phyloP scores from a whole-genome alignment of 2,329 filamentous ascomycete genomes.

The Aspergillus niger region DNA sequence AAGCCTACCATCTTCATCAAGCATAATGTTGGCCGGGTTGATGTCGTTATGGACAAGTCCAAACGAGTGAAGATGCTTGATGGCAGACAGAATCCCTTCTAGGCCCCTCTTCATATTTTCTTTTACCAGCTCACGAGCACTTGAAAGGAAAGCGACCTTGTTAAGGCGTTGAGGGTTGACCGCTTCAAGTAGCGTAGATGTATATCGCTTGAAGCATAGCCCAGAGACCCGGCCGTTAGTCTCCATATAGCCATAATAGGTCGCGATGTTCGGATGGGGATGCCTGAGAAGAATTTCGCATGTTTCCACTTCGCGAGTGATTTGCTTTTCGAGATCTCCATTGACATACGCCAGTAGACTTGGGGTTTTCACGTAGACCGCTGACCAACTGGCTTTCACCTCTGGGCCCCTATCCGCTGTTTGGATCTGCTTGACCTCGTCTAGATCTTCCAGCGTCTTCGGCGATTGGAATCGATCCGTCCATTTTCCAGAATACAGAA shows the following conservation, averaged over 20 bases:
- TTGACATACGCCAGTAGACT: constrained; percentile 23
- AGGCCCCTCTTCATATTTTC: constrained; percentile 18
- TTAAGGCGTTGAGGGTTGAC: constrained; percentile 22
- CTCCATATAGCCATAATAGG: constrained; percentile 25
- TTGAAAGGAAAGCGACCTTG: constrained; percentile 25
- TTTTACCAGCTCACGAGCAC: constrained; percentile 19
- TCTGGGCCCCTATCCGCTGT: constrained; percentile 21
- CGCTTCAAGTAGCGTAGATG: constrained; percentile 22
- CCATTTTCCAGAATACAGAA: constrained; percentile 27
- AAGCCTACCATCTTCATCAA: constrained; percentile 25
- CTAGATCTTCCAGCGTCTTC: constrained; percentile 20
- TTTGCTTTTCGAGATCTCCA: constrained; percentile 22
- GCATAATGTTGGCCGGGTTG: constrained; percentile 34
- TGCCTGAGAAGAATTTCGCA: constrained; percentile 29
- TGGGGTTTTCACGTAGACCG: constrained; percentile 24
- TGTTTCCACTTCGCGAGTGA: constrained; percentile 24
- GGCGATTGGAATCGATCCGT: constrained; percentile 18
- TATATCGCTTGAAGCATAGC: constrained; percentile 31
- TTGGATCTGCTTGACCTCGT: constrained; percentile 19
- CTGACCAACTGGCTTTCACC: constrained; percentile 19
- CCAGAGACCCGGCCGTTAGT: constrained; percentile 24
- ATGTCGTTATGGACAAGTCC: constrained; percentile 35
- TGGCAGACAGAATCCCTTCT: constrained; percentile 25
- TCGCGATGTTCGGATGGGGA: constrained; percentile 32
- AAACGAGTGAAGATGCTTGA: constrained; percentile 34